Evolutionary conservation across 2,329 filamentous ascomycete genomes (phyloP), one percentile per base, ranked within the genome.

Genomic region (Scleromitrula shiraiana): DNA sequence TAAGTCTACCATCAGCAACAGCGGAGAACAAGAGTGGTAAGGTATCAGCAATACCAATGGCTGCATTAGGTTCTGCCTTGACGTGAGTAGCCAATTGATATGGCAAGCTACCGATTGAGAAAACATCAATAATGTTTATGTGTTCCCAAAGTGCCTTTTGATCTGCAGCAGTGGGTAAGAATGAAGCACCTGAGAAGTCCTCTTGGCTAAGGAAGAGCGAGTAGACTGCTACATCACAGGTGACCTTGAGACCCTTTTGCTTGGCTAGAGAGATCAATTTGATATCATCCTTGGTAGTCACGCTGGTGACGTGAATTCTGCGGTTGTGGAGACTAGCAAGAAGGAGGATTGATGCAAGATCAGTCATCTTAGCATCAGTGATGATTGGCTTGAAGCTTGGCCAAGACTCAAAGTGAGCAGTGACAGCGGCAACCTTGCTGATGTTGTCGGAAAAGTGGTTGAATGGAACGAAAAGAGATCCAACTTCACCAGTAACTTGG

Each of bases 181-280:
- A 76, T 51, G 73, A 69, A 62, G 78, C 86, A 49, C 78, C 73
- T 2, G 85, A 83, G 65, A 75, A 86, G 59, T 89, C 83, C 41
- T 78, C 71, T 59, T 80, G 82, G 4, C 82, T 82, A 20, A 90
- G 72, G 71, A 88, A 90, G 35, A 90, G 73, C 15, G 82, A 78
- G 70, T 87, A 89, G 59, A 90, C 76, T n/a, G 82, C 84, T 36
- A 90, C 85, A 64, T 90, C 85, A 66, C 85, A 90, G 19, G 85
- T 89, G 37, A 90, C 84, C 64, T 83, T 83, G 50, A 90, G 71
- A n/a, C 85, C 85, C 71, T 89, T 90, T 61, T 80, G 75, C 68
- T 90, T 90, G 70, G 83, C 82, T 24, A 90, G 75, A 7, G 84
- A 79, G 60, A 90, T 88, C 43, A 90, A 70, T 53, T 73, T 77